Conservation (phyloP, 1,284 basidiomycete species). For the Trametes hirsuta region DNA sequence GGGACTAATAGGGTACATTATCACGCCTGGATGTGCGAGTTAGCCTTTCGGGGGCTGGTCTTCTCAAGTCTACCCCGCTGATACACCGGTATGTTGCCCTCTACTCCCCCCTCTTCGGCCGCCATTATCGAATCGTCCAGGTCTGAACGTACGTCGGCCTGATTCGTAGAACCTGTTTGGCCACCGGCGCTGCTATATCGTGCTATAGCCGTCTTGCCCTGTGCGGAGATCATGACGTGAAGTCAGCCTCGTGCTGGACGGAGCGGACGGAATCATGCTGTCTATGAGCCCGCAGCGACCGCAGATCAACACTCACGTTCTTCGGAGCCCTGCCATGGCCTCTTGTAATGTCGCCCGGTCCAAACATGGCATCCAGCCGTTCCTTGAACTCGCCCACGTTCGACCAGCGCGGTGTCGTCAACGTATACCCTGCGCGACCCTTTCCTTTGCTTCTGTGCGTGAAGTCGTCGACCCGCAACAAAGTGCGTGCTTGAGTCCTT, state of each 20-base stretch:
- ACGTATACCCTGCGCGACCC: slow-evolving; percentile 10
- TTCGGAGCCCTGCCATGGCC: slow-evolving; percentile 23
- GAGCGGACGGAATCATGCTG: too few species aligned
- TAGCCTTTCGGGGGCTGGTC: background rate
- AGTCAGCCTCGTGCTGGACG: too few species aligned
- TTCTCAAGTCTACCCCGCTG: slow-evolving; percentile 12
- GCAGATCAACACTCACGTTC: slow-evolving; percentile 16
- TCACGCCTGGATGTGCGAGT: slow-evolving; percentile 1
- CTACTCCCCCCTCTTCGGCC: slow-evolving; percentile 5
- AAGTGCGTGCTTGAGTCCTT: background rate
- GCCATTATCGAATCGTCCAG: background rate
- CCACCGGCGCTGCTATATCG: too few species aligned
- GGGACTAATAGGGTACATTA: background rate
- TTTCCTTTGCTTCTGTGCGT: slow-evolving; percentile 14
- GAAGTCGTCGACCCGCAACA: background rate
- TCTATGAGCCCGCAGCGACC: background rate
- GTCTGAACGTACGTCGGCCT: background rate
- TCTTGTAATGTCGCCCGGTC: slow-evolving; percentile 27
- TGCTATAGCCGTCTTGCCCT: too few species aligned
- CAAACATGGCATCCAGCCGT: slow-evolving; percentile 26
- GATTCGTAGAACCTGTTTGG: too few species aligned
- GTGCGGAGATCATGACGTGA: too few species aligned
- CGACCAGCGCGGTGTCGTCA: slow-evolving; percentile 26
- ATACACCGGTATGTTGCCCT: background rate
- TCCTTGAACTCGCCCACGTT: slow-evolving; percentile 30